Evolutionary conservation across 768 basidiomycete genomes (phyloP).

Genomic region (Tylopilus cervinicoccineus): DNA sequence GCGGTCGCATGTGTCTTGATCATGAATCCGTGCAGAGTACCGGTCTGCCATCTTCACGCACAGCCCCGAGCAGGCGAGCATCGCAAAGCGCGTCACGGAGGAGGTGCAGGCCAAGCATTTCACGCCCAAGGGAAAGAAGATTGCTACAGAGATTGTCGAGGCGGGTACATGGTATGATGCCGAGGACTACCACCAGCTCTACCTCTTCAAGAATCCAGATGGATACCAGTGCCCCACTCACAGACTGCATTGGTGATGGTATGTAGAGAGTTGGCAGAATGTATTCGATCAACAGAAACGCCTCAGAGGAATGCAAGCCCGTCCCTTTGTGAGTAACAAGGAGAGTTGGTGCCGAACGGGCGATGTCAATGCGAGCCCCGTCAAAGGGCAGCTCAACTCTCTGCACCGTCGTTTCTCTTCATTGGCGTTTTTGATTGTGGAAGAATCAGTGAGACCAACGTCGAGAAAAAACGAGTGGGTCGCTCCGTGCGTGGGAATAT

Average conservation of each 20-base stretch:
- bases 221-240: constrained; percentile 95
- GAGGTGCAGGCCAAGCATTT: constrained; percentile 86
- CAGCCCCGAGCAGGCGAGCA: constrained; percentile 63
- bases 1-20: background rate
- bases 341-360: constrained; percentile 58
- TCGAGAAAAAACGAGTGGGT: background rate
- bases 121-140: constrained; percentile 63
- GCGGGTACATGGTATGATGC: constrained; percentile 80
- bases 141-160: constrained; percentile 71
- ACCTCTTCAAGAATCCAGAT: constrained; percentile 70
- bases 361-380: constrained; percentile 55
- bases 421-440: constrained; percentile 47
- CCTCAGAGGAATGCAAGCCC: constrained; percentile 53
- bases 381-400: constrained; percentile 50
- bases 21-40: constrained; percentile 55
- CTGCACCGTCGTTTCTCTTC: constrained; percentile 56
- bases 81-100: constrained; percentile 72
- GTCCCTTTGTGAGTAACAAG: constrained; percentile 62
- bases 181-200: constrained; percentile 81
- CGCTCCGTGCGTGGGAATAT: constrained; percentile 18
- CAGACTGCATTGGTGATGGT: constrained; percentile 66
- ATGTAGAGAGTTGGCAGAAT: too few species aligned
- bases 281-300: constrained; percentile 24
- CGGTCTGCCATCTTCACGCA: constrained; percentile 89
- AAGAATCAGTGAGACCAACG: constrained; percentile 32